Evolutionary conservation across 2,329 filamentous ascomycete species (phyloP).

Genomic region (Talaromyces sp.): DNA sequence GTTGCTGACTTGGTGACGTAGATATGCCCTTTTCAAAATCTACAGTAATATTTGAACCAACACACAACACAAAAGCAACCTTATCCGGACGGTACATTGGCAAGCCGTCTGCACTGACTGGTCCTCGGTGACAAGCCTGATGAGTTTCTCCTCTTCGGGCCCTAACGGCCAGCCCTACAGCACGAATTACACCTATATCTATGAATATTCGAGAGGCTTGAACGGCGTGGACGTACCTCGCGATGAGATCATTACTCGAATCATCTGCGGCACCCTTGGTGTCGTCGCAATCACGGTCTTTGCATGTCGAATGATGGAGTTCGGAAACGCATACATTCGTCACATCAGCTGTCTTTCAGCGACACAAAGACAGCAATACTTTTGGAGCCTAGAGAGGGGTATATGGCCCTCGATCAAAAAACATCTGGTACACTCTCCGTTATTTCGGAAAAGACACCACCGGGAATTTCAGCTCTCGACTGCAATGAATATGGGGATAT

Average conservation of each 20-base stretch:
- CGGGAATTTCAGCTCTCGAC: conserved; percentile 65
- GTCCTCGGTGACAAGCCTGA: conserved; percentile 16
- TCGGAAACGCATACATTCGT: conserved; percentile 45
- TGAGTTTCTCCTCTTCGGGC: conserved; percentile 18
- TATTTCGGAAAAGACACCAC: conserved; percentile 74
- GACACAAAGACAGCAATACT: conserved; percentile 40
- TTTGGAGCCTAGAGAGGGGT: conserved; percentile 43
- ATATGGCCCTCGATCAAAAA: conserved; percentile 47
- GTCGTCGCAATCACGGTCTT: conserved; percentile 38
- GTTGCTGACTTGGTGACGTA: conserved; percentile 15
- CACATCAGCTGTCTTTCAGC: conserved; percentile 41
- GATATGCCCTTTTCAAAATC: conserved; percentile 5
- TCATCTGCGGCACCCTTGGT: conserved; percentile 38
- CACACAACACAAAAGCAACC: background rate
- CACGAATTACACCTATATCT: conserved; percentile 39
- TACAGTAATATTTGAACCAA: conserved; percentile 6
- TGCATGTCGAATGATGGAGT: conserved; percentile 41
- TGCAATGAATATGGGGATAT: conserved; percentile 68
- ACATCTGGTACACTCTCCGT: conserved; percentile 57
- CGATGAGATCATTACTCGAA: conserved; percentile 39
- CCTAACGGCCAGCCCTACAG: conserved; percentile 25
- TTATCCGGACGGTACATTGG: background rate
- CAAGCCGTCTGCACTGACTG: background rate
- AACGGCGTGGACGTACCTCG: conserved; percentile 39
- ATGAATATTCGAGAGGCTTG: conserved; percentile 40